Conservation (phyloP, 2,329 filamentous ascomycete genomes). For the Phyllosticta citribraziliensis region DNA sequence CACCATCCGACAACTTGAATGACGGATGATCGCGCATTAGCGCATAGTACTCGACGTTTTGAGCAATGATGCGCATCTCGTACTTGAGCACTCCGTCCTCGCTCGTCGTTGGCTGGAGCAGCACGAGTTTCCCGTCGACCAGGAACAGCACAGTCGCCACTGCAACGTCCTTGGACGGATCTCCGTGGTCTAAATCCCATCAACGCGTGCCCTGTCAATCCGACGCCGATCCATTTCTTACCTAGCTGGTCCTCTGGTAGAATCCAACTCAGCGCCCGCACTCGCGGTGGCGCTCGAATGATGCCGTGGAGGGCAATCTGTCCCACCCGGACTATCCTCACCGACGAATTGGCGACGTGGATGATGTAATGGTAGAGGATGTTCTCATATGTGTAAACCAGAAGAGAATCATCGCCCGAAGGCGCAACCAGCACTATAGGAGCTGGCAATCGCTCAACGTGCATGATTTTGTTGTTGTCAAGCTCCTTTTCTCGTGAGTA, state of each 20-base stretch:
- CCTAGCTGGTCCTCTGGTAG: conserved; percentile 80
- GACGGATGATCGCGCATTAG: conserved; percentile 77
- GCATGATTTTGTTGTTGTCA: conserved; percentile 61
- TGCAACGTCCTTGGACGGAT: conserved; percentile 90
- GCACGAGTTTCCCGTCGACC: conserved; percentile 92
- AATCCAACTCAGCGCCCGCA: conserved; percentile 91
- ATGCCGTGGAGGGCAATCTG: conserved; percentile 97
- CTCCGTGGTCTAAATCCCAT: conserved; percentile 55
- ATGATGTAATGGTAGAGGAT: conserved; percentile 92
- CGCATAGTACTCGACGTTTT: conserved; percentile 92
- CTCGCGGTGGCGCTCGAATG: conserved; percentile 82
- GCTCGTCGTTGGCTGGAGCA: conserved; percentile 78
- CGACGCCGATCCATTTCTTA: conserved; percentile 26
- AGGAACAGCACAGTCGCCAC: conserved; percentile 89
- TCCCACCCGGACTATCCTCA: conserved; percentile 83
- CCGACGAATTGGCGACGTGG: conserved; percentile 55
- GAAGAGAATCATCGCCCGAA: conserved; percentile 84
- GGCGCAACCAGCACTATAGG: conserved; percentile 84
- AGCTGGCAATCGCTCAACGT: conserved; percentile 67
- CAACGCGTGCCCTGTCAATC: conserved; percentile 11
- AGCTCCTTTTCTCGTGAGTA: conserved; percentile 81
- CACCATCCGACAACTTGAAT: conserved; percentile 36
- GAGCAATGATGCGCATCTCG: conserved; percentile 92
- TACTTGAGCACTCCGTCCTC: conserved; percentile 84
- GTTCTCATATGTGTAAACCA: conserved; percentile 97